Base-by-base conservation (phyloP, 495 filamentous ascomycete genomes). In the Trichoderma erinaceum region DNA sequence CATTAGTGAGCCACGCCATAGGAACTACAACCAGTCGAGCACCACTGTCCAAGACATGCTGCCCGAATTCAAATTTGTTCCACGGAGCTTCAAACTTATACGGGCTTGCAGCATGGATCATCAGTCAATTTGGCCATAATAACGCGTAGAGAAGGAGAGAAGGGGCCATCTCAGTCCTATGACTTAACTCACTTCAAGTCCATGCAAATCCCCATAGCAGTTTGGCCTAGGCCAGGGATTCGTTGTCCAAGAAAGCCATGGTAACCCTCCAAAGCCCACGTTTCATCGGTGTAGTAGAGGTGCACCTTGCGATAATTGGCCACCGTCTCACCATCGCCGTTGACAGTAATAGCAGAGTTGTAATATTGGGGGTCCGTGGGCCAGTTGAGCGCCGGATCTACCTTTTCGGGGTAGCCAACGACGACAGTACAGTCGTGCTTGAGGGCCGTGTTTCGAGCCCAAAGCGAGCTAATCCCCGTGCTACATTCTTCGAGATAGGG, bases 241-340 rank as follows among this genome's bases (percentile, higher is more conserved):
- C 75, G 69, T 1, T 81, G 84, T 41, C 74, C 70, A 74, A 75
- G 88, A 71, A 89, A 92, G 16, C 88, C 88, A 8, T 80, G 78
- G 18, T 77, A 74, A 13, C 92, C 92, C 78, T 97, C 93, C 2
- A 83, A 75, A 0, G 93, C 92, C 95, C 95, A 99, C 0, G 88
- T 91, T 73, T 92, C 92, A 73, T 98, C 94, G 0, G 92, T 94
- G 78, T 91, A 91, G 76, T 94, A 98, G 67, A 99, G 84, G 71
- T 93, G 93, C 23, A 81, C 82, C 75, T 99, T 99, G 71, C 95
- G 89, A 76, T 97, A 97, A 78, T 97, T 90, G 58, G 83, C 84
- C 43, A 96, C 73, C 0, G 89, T 85, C 63, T 89, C 80, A 15
- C 95, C 94, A 0, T 81, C 75, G 15, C 86, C 81, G 69, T 88